phyloP scores from a whole-genome alignment of 2,329 filamentous ascomycete species.

The Hypoxylon sp. region DNA sequence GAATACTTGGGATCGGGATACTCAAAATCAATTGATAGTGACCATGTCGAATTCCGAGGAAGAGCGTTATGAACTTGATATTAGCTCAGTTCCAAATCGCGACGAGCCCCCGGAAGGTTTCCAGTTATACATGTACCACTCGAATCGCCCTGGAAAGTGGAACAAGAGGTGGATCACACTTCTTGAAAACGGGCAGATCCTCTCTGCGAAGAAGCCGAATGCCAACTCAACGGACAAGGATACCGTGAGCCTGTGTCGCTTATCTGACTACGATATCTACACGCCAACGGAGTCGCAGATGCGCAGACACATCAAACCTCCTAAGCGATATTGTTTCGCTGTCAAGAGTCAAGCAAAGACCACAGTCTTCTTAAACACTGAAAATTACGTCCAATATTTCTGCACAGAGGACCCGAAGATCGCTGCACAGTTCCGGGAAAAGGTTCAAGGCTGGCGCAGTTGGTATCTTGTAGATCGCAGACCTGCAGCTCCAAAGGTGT shows the following conservation, averaged over 20 bases:
- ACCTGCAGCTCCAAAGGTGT: conserved; percentile 54
- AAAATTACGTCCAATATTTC: conserved; percentile 95
- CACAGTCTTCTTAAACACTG: conserved; percentile 83
- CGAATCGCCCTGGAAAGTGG: conserved; percentile 87
- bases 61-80: conserved; percentile 74
- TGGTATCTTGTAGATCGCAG: conserved; percentile 89
- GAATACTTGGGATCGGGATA: conserved; percentile 92
- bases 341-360: conserved; percentile 94
- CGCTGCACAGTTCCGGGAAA: conserved; percentile 78
- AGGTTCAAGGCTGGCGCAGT: conserved; percentile 86
- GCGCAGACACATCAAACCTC: conserved; percentile 81
- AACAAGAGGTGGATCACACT: conserved; percentile 86
- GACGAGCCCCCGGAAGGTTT: conserved; percentile 75
- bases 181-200: conserved; percentile 78
- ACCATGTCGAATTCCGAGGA: conserved; percentile 70
- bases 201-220: conserved; percentile 78
- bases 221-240: conserved; percentile 75
- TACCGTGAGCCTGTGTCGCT: conserved; percentile 79
- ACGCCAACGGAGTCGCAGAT: conserved; percentile 77
- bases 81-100: conserved; percentile 71
- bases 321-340: conserved; percentile 87
- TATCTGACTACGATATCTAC: conserved; percentile 95
- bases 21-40: conserved; percentile 81
- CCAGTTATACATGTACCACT: conserved; percentile 82
- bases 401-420: conserved; percentile 79